phyloP scores from a whole-genome alignment of 495 filamentous ascomycete genomes.

The Lophium mytilinum region DNA sequence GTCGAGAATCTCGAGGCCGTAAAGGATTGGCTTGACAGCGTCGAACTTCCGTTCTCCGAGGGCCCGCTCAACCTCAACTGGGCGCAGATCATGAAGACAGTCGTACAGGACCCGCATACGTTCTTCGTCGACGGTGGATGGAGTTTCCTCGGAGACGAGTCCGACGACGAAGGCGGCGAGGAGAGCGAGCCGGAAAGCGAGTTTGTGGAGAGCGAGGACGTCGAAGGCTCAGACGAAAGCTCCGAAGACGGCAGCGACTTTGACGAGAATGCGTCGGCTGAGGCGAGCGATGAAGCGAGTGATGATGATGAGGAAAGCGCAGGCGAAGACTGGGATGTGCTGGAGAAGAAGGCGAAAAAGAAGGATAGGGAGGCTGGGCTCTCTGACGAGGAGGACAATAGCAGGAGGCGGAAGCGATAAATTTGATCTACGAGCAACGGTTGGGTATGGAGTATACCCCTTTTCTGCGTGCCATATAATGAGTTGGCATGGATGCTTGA shows the following conservation, averaged over 20 bases:
- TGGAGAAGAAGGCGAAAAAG: conserved; percentile 83
- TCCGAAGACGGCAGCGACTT: conserved; percentile 87
- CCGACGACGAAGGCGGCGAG: conserved; percentile 71
- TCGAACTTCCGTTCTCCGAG: conserved; percentile 89
- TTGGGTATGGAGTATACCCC: too few relatives aligned
- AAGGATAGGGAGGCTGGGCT: conserved; percentile 68
- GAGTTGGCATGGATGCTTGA: too few relatives aligned
- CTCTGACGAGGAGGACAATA: conserved; percentile 61
- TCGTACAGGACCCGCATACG: conserved; percentile 80
- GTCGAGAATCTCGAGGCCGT: conserved; percentile 90
- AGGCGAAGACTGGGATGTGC: conserved; percentile 87
- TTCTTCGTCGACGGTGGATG: conserved; percentile 96
- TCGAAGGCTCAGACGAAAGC: conserved; percentile 69
- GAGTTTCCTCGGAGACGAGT: conserved; percentile 83
- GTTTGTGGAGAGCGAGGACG: conserved; percentile 78
- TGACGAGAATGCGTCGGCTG: conserved; percentile 77
- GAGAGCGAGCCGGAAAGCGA: conserved; percentile 82
- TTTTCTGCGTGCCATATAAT: too few relatives aligned
- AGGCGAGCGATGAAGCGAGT: conserved; percentile 54
- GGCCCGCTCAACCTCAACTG: conserved; percentile 97
- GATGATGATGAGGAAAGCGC: conserved; percentile 69
- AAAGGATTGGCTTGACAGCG: conserved; percentile 95
- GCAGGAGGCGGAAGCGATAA: conserved; percentile 45
- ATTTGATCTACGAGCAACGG: background rate
- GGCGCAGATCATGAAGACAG: conserved; percentile 99